phyloP scores from a whole-genome alignment of 306 rosid genomes.

The Neltuma alba region DNA sequence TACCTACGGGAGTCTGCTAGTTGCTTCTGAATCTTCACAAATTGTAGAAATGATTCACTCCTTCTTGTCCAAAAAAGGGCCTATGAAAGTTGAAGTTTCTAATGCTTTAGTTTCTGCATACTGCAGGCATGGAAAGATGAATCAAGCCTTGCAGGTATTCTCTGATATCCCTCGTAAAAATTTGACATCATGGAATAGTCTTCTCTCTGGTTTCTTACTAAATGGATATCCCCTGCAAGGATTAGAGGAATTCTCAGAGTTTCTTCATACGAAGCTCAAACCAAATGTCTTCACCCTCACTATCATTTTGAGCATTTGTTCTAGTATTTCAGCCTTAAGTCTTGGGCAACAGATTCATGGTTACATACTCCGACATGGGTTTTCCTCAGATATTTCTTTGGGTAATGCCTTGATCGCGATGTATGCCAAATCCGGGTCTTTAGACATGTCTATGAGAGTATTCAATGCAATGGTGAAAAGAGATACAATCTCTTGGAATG shows the following conservation, averaged over 20 bases:
- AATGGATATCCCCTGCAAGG: slow-evolving; percentile 61
- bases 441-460: slow-evolving; percentile 60
- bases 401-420: slow-evolving; percentile 66
- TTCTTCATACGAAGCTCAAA: slow-evolving; percentile 52
- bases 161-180: slow-evolving; percentile 44
- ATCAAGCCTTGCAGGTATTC: slow-evolving; percentile 55
- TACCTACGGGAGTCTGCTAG: slow-evolving; percentile 74
- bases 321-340: slow-evolving; percentile 60
- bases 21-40: slow-evolving; percentile 44
- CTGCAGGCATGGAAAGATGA: slow-evolving; percentile 52
- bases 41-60: slow-evolving; percentile 63
- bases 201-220: slow-evolving; percentile 62
- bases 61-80: slow-evolving; percentile 56
- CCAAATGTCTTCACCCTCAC: slow-evolving; percentile 67
- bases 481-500: slow-evolving; percentile 76
- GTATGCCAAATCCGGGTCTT: slow-evolving; percentile 78
- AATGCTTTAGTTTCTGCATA: slow-evolving; percentile 77
- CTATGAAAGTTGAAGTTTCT: slow-evolving; percentile 50
- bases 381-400: slow-evolving; percentile 50
- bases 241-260: slow-evolving; percentile 52
- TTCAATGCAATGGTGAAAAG: slow-evolving; percentile 64
- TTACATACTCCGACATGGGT: slow-evolving; percentile 51
- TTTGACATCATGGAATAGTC: slow-evolving; percentile 74
- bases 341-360: slow-evolving; percentile 76
- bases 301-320: slow-evolving; percentile 68